Conservation (phyloP, 176 grass and related monocot genomes). For the Thinopyrum elongatum region DNA sequence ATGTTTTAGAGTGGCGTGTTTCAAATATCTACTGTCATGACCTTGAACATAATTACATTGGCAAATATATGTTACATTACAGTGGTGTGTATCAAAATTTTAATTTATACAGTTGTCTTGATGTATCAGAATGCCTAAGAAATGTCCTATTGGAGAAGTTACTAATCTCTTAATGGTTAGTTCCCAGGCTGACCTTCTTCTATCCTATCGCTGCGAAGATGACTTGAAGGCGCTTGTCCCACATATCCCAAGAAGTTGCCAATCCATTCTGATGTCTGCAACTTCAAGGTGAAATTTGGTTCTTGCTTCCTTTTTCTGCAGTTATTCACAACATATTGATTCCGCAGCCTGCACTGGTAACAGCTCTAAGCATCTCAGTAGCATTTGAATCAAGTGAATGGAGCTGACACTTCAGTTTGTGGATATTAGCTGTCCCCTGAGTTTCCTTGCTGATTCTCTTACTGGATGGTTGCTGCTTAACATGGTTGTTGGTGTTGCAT, state of each 20-base stretch:
- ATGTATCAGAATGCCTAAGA: neutral
- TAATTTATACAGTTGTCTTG: neutral
- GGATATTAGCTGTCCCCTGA: neutral
- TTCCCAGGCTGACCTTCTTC: conserved; percentile 88
- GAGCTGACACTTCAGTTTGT: neutral
- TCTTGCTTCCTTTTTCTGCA: conserved; percentile 16
- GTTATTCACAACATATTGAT: neutral
- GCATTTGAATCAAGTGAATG: neutral
- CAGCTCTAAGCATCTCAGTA: neutral
- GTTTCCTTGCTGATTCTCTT: neutral
- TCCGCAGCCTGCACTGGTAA: neutral
- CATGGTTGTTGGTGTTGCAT: neutral
- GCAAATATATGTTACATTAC: neutral
- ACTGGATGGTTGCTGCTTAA: neutral
- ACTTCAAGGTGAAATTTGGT: conserved; percentile 74
- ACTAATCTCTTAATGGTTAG: conserved; percentile 39
- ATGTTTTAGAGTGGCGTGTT: neutral
- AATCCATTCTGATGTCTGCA: conserved; percentile 95
- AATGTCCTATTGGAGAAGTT: conserved; percentile 27
- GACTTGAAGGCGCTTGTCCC: conserved; percentile 75
- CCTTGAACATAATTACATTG: neutral
- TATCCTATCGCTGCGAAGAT: conserved; percentile 92
- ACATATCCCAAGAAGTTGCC: conserved; percentile 87
- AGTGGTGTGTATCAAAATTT: neutral
- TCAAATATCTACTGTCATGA: neutral